Evolutionary conservation across 352 stramenopile species (phyloP), one percentile per base, ranked within the genome.

Genomic region (Globisporangium lucens): DNA sequence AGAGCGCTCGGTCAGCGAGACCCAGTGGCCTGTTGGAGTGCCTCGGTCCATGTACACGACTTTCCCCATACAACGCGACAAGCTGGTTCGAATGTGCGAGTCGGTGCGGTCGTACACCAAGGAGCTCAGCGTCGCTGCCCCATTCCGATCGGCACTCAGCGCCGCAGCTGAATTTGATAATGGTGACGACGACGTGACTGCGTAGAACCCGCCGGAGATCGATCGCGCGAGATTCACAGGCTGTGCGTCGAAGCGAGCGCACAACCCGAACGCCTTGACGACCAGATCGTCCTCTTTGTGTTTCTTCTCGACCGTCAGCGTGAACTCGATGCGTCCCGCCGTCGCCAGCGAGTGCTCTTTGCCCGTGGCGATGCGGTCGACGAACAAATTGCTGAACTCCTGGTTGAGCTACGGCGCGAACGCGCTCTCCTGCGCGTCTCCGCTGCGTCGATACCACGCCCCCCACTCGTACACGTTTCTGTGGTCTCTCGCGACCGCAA

Each of bases 401-500:
- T 70, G 49, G 24, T 89, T 88, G 24, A 79, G 58, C 20, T 83
- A 60, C 2, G 85, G 85, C 17, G 46, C 64, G 57, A 91, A 93
- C 0, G 79, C 59, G 29, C 76, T 81, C 47, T 93, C 85, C n/a
- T 82, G 75, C 1, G 72, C 63, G 58, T 88, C 79, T 1, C 64
- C 75, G 4, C 75, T 70, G 20, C 85, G 76, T 0, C 83, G 74
- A 63, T 87, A 73, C 77, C 81, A 89, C n/a, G 81, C 78, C 0
- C 83, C 85, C 85, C 83, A 93, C 56, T 91, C 85, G 41, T 84
- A 90, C 0, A 93, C 79, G 24, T 70, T 82, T 22, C 68, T 71
- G 27, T 73, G 71, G 55, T 83, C 74, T 9, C 75, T 70, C 2
- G 74, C 72, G n/a, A 91, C 72, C 13, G 85, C 85, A 52, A 83